Conservation (phyloP, 441 rosid species). For the Croton setiger region DNA sequence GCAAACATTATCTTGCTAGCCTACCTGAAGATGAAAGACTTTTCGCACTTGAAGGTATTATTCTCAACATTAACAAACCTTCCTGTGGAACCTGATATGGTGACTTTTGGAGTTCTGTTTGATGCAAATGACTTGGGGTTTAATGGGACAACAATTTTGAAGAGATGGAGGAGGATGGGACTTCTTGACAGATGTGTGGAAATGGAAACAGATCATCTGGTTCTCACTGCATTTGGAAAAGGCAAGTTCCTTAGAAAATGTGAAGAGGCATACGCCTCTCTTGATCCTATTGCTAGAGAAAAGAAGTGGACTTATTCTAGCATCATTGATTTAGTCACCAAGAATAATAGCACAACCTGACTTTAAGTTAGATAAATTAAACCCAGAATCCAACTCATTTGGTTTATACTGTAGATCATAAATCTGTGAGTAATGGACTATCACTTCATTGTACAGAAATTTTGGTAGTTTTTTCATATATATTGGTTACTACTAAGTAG, state of each 20-base stretch:
- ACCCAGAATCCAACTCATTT: background rate
- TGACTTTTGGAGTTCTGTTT: constrained; percentile 55
- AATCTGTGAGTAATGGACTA: background rate
- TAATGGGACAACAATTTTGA: constrained; percentile 36
- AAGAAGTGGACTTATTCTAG: constrained; percentile 42
- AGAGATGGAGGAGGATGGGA: constrained; percentile 55
- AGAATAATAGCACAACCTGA: constrained; percentile 19
- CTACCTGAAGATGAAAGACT: constrained; percentile 55
- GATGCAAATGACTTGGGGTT: constrained; percentile 47
- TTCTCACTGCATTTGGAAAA: constrained; percentile 60
- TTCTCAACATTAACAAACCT: constrained; percentile 29
- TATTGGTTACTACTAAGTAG: background rate
- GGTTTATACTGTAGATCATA: background rate
- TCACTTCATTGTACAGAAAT: background rate
- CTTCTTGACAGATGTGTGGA: constrained; percentile 48
- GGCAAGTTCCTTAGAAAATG: constrained; percentile 49
- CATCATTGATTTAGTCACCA: constrained; percentile 43
- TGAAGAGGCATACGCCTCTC: constrained; percentile 36
- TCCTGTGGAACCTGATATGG: constrained; percentile 55
- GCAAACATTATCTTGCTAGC: constrained; percentile 52
- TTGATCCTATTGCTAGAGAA: constrained; percentile 35
- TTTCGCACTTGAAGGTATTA: constrained; percentile 33
- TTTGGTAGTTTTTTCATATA: no score
- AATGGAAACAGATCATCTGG: constrained; percentile 58
- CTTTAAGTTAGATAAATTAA: background rate